A percentile compares a stretch with the other conserved stretches of the same genome.
phyloP scores from a whole-genome alignment of 495 filamentous ascomycete genomes.

The Penicillium desertorum region DNA sequence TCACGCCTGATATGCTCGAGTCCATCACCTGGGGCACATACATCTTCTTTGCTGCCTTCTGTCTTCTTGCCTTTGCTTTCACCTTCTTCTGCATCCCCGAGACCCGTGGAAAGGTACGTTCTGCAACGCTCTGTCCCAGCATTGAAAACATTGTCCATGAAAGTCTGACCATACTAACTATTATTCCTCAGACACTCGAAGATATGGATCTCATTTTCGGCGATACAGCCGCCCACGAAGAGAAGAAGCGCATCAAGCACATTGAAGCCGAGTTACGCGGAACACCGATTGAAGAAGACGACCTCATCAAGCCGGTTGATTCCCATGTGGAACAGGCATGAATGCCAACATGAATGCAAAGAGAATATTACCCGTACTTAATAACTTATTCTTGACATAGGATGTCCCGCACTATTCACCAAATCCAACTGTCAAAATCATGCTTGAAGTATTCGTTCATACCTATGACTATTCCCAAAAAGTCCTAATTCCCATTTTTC shows the following conservation, averaged over 20 bases:
- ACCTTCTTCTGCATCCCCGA: slow-evolving; percentile 62
- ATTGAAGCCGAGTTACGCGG: slow-evolving; percentile 66
- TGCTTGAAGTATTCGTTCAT: neutral
- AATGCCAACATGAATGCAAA: neutral
- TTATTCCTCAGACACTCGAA: slow-evolving; percentile 40
- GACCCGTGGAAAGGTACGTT: slow-evolving; percentile 50
- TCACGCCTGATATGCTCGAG: slow-evolving; percentile 73
- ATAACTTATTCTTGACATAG: neutral
- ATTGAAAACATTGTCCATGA: neutral
- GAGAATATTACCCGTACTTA: neutral
- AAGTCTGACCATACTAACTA: neutral
- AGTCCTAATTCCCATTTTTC: neutral
- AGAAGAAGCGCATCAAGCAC: slow-evolving; percentile 68
- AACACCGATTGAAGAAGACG: slow-evolving; percentile 30
- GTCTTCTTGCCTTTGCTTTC: slow-evolving; percentile 60
- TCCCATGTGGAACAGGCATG: slow-evolving; percentile 25
- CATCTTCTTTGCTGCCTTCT: slow-evolving; percentile 73
- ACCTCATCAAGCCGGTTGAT: slow-evolving; percentile 28
- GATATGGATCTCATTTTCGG: slow-evolving; percentile 77
- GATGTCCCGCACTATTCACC: neutral
- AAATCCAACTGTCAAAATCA: neutral
- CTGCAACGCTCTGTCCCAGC: neutral
- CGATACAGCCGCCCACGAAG: slow-evolving; percentile 65
- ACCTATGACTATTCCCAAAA: slow-evolving; percentile 4
- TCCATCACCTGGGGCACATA: slow-evolving; percentile 74